Evolutionary conservation across 2,329 filamentous ascomycete species (phyloP).

Genomic region (Penicillium vulpinum): DNA sequence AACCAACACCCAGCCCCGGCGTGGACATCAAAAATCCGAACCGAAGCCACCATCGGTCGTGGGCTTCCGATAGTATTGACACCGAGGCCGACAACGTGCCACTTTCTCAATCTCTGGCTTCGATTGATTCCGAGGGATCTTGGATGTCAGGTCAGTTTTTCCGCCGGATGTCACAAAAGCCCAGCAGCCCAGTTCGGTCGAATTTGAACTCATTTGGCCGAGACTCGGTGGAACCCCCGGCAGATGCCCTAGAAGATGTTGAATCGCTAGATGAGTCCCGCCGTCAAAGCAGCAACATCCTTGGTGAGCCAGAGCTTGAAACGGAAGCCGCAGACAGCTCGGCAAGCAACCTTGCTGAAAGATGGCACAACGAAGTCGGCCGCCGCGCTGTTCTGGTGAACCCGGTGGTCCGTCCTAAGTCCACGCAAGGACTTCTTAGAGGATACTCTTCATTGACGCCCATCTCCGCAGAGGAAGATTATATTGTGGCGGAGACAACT

Average conservation of each 20-base stretch:
- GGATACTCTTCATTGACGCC: conserved; percentile 46
- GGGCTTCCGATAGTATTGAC: conserved; percentile 50
- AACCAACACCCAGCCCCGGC: conserved; percentile 27
- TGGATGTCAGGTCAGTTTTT: conserved; percentile 81
- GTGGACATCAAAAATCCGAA: conserved; percentile 32
- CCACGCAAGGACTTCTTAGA: conserved; percentile 60
- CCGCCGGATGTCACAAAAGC: conserved; percentile 50
- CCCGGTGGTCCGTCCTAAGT: conserved; percentile 57
- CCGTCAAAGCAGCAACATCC: conserved; percentile 46
- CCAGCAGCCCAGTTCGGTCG: conserved; percentile 37
- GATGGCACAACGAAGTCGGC: conserved; percentile 54
- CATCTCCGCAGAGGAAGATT: conserved; percentile 36
- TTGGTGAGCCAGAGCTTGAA: conserved; percentile 57
- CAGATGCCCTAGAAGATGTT: conserved; percentile 45
- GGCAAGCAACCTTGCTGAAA: conserved; percentile 38
- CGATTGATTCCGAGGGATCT: conserved; percentile 91
- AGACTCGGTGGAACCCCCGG: conserved; percentile 45
- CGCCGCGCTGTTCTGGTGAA: conserved; percentile 67
- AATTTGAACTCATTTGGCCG: conserved; percentile 44
- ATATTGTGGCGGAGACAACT: conserved; percentile 31
- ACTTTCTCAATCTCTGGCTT: conserved; percentile 82
- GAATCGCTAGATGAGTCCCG: conserved; percentile 24
- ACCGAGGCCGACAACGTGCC: conserved; percentile 47
- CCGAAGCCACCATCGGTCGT: conserved; percentile 38
- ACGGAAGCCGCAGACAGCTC: conserved; percentile 7